Base-by-base conservation (phyloP, 306 rosid genomes). In the Clitoria ternatea region DNA sequence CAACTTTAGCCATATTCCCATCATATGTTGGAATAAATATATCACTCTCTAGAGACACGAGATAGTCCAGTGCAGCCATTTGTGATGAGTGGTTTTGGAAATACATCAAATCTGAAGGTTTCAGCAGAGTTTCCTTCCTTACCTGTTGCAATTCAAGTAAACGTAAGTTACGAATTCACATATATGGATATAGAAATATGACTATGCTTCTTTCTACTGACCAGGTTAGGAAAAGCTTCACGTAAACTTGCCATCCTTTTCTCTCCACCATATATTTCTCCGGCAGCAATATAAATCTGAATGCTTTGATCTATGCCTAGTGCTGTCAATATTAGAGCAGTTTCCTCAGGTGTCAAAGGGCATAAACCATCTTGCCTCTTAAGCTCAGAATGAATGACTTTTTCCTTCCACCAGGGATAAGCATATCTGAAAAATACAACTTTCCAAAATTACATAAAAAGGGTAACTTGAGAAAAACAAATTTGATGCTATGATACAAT, bases 1-100 rank as follows among this genome's bases (percentile, higher is more conserved):
- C 97, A 29, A 91, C 96, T 83, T 86, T 94, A 18, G 99, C 99
- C 97, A 94, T 94, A 89, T 94, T 94, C 52, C 99, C 97, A 44
- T 89, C 97, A 35, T 89, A 91, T 17, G 99, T 94, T 39, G 97
- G 99, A 76, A 94, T 68, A 40, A 91, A 94, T 14, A 89, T 89
- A 56, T 91, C 99, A 55, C 97, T 91, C 78, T 91, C 97, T 8
- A 94, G 77, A 23, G 99, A 89, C 62, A 89, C 92, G 6, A 89
- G 86, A 73, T 91, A 94, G 84, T 94, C 97, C 85, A 94, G 53
- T 32, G 96, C 96, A 33, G 99, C 97, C 99, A 89, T 94, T 75
- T 91, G 96, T 3, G 97, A 89, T 24, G 99, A 91, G 78, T 89
- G 96, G 82, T 94, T 88, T 29, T 84, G 86, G 81, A 89, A 87